Evolutionary conservation across 2,329 filamentous ascomycete species (phyloP), one percentile per base, ranked within the genome.

Genomic region (Plenodomus biglobosus): DNA sequence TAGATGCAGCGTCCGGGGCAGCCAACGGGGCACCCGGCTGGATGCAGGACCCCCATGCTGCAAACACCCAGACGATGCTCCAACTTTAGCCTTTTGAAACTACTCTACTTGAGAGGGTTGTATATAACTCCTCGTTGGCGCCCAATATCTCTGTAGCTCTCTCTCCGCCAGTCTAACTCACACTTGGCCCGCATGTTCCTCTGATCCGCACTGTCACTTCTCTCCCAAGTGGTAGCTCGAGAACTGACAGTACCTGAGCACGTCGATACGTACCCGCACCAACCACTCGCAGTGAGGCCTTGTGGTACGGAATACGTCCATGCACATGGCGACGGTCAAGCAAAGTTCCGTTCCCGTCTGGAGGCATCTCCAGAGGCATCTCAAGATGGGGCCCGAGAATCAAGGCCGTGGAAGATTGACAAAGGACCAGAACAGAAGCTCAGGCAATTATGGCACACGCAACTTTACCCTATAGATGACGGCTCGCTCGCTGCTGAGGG

Each of bases 31-130:
- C 53, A 56, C 58, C 52, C 58, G 61, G 64, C 58, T 59, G 49
- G 52, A 53, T 65, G 62, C 61, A 36, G 44, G 38, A 55, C 57
- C 22, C 55, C 60, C 57, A 58, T 55, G 53, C 54, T 44, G 50
- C 47, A 46, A 57, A 58, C 58, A 64, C 41, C 61, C 58, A 65
- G 49, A 62, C 53, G 35, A 47, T 47, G 52, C 46, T 58, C 53
- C 50, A 46, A 59, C 55, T 68, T 68, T 68, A 69, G 68, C 64
- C 64, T 62, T 57, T n/a, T 59, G 48, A 45, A 61, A 59, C 58
- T 65, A 68, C 60, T 62, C 56, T 64, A 65, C 62, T 63, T 57
- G 58, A 62, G 53, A 63, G 60, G 8, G 52, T 48, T 38, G 61
- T 59, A 62, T 65, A 65, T 66, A 63, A 60, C 48, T 52, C 38